Percentiles rank a stretch among this genome's conserved stretches.
Evolutionary conservation across 2,329 filamentous ascomycete species (phyloP).

Genomic region (Penicillium frequentans): DNA sequence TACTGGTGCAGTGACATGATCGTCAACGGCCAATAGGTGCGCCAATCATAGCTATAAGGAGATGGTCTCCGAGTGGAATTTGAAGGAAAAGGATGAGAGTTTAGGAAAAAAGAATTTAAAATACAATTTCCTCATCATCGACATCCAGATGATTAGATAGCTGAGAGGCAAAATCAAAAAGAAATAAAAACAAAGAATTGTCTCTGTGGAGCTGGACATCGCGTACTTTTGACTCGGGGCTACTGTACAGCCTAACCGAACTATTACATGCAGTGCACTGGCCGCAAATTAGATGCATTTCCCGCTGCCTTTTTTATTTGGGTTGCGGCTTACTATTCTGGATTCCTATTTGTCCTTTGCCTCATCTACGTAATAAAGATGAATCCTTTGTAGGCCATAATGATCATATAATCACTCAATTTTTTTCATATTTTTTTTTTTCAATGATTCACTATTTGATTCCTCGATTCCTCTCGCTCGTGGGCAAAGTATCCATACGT

Average conservation of each 20-base stretch:
- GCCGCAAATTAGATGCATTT: slow-evolving; percentile 28
- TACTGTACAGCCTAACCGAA: slow-evolving; percentile 23
- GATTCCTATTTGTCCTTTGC: not conserved
- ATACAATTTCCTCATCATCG: too few species aligned
- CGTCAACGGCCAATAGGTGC: slow-evolving; percentile 14
- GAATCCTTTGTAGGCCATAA: not conserved
- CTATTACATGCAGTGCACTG: slow-evolving; percentile 30
- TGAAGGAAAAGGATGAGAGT: not conserved
- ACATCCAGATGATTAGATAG: not conserved
- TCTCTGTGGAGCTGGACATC: slow-evolving; percentile 15
- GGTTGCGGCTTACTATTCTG: not conserved
- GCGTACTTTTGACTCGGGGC: slow-evolving; percentile 31
- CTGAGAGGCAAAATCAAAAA: not conserved
- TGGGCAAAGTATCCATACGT: not conserved
- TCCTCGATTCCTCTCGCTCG: not conserved
- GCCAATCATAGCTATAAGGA: not conserved
- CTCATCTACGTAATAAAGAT: not conserved
- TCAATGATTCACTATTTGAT: too few species aligned
- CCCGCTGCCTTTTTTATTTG: slow-evolving; percentile 18
- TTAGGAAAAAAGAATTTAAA: not conserved
- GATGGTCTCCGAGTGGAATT: slow-evolving; percentile 2
- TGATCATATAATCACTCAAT: not conserved
- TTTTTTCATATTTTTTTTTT: too few species aligned
- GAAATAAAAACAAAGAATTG: not conserved
- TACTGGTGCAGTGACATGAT: slow-evolving; percentile 17